Evolutionary conservation across 352 stramenopile species (phyloP).

Genomic region (Ophiocytium majus): DNA sequence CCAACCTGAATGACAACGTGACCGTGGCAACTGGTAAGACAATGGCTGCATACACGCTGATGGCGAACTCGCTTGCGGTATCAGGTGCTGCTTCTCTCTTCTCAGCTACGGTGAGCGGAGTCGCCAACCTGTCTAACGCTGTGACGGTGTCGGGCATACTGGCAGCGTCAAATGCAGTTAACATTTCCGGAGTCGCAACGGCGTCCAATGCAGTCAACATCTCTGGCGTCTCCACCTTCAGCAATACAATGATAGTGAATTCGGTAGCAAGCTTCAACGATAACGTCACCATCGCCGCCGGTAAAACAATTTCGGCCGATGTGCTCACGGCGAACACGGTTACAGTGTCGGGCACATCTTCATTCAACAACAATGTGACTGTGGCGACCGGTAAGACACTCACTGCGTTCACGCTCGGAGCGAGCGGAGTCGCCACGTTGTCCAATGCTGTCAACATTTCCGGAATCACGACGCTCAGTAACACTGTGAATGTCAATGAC

Average conservation of each 20-base stretch:
- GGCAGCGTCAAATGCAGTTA: not conserved
- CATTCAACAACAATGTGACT: not conserved
- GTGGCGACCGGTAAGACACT: not conserved
- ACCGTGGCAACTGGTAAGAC: not conserved
- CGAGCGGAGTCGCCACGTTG: no score
- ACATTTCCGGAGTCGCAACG: not conserved
- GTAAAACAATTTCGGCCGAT: not conserved
- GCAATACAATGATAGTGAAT: not conserved
- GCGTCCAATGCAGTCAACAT: not conserved
- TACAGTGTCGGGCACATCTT: not conserved
- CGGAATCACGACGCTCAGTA: not conserved
- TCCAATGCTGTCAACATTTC: not conserved
- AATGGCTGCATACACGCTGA: not conserved
- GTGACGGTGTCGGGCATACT: not conserved
- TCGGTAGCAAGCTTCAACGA: not conserved
- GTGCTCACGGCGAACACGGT: not conserved
- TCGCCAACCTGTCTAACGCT: not conserved
- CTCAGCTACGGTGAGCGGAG: not conserved
- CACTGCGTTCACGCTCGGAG: not conserved
- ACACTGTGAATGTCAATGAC: not conserved
- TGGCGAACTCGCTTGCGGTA: not conserved
- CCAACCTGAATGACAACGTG: not conserved
- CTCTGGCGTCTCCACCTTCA: not conserved
- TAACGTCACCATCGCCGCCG: not conserved
- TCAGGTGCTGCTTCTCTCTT: not conserved